Conservation (phyloP, 257 asterid species). For the Lantana camara region DNA sequence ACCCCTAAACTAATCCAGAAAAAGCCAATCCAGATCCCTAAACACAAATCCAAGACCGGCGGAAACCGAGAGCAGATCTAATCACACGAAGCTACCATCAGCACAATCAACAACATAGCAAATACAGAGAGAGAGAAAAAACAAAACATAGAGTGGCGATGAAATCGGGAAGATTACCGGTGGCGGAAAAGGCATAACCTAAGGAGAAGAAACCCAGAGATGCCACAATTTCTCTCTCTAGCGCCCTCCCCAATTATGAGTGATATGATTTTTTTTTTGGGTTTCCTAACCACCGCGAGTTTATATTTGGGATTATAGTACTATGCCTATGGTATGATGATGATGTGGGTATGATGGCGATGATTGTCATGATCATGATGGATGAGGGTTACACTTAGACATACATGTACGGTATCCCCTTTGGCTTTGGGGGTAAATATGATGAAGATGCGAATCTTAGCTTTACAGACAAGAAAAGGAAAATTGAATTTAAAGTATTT, state of each 20-base stretch:
- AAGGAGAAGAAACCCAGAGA: constrained; percentile 49
- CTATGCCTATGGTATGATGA: too few relatives aligned
- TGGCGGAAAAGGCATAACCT: constrained; percentile 54
- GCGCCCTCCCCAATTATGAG: constrained; percentile 30
- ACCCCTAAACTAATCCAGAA: constrained; percentile 20
- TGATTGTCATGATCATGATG: constrained; percentile 19
- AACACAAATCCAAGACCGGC: constrained; percentile 18
- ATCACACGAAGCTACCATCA: constrained; percentile 16
- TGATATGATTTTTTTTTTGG: constrained; percentile 6
- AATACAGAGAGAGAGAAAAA: not conserved
- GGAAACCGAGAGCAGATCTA: constrained; percentile 29
- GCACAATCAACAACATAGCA: not conserved
- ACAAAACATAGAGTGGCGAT: too few relatives aligned
- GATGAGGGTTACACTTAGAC: constrained; percentile 15
- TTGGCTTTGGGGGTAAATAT: not conserved
- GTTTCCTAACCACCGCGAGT: constrained; percentile 14
- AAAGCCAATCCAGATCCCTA: constrained; percentile 26
- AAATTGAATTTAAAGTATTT: not conserved
- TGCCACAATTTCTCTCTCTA: constrained; percentile 49
- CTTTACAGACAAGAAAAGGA: constrained; percentile 34
- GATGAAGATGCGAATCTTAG: constrained; percentile 33
- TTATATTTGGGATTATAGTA: constrained; percentile 19
- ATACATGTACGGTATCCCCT: not conserved
- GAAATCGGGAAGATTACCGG: constrained; percentile 37
- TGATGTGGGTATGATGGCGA: constrained; percentile 27